Conservation (phyloP, 305 asterid genomes). For the Rubia tinctorum region DNA sequence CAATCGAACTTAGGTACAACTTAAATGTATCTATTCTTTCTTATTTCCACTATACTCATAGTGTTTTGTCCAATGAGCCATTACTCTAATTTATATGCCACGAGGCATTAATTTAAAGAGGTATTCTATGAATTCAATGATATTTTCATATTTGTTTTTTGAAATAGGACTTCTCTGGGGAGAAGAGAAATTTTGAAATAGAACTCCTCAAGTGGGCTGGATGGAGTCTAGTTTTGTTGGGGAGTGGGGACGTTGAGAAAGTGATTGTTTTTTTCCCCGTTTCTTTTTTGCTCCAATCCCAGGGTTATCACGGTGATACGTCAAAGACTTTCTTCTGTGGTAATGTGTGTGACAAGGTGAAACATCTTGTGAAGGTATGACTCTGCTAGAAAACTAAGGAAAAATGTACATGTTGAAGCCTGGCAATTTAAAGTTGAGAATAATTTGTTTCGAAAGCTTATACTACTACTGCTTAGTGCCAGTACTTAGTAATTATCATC, state of each 20-base stretch:
- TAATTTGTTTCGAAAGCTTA: no score
- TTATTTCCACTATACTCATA: not conserved
- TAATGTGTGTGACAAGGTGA: conserved; percentile 51
- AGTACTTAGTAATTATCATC: not conserved
- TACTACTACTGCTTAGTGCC: not conserved
- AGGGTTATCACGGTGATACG: conserved; percentile 99
- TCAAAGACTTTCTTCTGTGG: conserved; percentile 91
- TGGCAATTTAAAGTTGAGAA: not conserved
- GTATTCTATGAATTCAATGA: not conserved
- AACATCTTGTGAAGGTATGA: conserved; percentile 76
- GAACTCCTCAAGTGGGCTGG: not conserved
- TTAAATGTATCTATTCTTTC: no score
- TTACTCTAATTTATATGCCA: no score
- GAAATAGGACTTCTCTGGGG: not conserved
- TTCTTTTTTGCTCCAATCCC: conserved; percentile 15
- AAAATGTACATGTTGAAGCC: not conserved
- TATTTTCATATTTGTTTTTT: not conserved
- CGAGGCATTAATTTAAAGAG: no score
- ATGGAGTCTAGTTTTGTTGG: not conserved
- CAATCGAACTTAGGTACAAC: not conserved
- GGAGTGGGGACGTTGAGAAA: not conserved
- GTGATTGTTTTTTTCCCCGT: not conserved
- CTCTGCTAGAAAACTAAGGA: conserved; percentile 1
- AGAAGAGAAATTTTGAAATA: no score
- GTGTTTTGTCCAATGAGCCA: not conserved